Evolutionary conservation across 306 rosid species (phyloP), one percentile per base, ranked within the genome.

Genomic region (Cucurbita argyrosperma): DNA sequence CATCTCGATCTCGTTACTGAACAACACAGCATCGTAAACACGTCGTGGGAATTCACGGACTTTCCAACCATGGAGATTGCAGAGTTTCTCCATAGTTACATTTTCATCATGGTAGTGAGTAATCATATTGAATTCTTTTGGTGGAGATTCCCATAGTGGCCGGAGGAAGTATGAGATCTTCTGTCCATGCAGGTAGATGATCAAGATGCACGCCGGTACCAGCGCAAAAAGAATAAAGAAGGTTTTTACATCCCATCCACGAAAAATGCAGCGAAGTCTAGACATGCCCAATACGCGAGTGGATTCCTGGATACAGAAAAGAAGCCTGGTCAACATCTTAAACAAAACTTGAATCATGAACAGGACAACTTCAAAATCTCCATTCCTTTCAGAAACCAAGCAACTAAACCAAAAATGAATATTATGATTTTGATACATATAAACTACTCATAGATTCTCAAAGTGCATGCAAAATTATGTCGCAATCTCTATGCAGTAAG

Each of bases 31-130:
- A 88, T 94, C 99, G 60, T 82, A 94, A 77, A 94, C 97, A 71
- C 97, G 96, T 66, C 99, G 86, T 6, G 99, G 99, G 66, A 79
- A 94, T 79, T 94, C 96, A 2, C 99, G 89, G 52, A 88, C 79
- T 55, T 91, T 89, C 99, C 99, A 94, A 42, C 99, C 99, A 83
- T 94, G 99, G 72, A 94, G 99, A 57, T 70, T 84, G 88, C 99
- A 94, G 21, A 82, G 92, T 71, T 82, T 88, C 88, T 87, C 96
- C 99, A 89, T 94, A 0, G 96, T 60, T 74, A 88, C 97, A 81
- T 94, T 94, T 57, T 84, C 97, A 15, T 91, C 87, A 61, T 94
- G 91, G 79, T 94, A 94, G 80, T 94, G 99, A 3, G 99, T 96
- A 50, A 87, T 88, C 58, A 88, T 87, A 76, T 88, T 72, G 81